Evolutionary conservation across 129 eudicot genomes (phyloP).

Genomic region (Escallonia rubra): DNA sequence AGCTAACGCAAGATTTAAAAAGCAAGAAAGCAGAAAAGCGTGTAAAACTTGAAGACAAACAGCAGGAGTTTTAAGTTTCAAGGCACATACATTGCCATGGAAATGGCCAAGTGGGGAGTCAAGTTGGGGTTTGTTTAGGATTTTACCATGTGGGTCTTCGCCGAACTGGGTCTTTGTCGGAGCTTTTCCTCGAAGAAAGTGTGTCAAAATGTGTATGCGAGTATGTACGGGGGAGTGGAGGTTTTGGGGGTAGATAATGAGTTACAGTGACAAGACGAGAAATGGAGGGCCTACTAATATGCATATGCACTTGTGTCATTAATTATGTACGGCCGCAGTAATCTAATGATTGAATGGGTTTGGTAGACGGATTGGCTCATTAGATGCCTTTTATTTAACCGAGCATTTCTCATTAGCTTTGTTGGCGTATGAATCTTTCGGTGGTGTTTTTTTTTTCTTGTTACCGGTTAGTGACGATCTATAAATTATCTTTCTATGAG

Average conservation of each 20-base stretch:
- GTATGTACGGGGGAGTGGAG: not conserved
- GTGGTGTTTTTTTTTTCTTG: too few relatives aligned
- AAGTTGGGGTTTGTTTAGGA: too few relatives aligned
- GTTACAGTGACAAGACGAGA: not conserved
- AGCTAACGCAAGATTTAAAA: not conserved
- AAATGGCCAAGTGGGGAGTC: not conserved
- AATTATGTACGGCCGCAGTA: too few relatives aligned
- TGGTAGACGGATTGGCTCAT: too few relatives aligned
- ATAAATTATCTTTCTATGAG: too few relatives aligned
- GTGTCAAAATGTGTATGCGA: too few relatives aligned
- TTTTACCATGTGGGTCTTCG: slow-evolving; percentile 10
- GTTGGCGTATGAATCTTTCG: too few relatives aligned
- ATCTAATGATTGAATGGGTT: too few relatives aligned
- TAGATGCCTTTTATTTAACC: too few relatives aligned
- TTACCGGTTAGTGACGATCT: too few relatives aligned
- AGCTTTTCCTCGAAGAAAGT: not conserved
- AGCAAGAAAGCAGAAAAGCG: not conserved
- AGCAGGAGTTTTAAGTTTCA: not conserved
- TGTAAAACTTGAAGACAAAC: not conserved
- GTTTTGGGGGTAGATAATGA: not conserved
- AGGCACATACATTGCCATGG: not conserved
- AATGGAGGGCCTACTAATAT: not conserved
- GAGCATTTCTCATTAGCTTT: too few relatives aligned
- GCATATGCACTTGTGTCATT: too few relatives aligned
- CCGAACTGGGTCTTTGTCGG: not conserved